Evolutionary conservation across 106 monocot genomes (phyloP), one percentile per base, ranked within the genome.

Genomic region (Phalaenopsis equestris): DNA sequence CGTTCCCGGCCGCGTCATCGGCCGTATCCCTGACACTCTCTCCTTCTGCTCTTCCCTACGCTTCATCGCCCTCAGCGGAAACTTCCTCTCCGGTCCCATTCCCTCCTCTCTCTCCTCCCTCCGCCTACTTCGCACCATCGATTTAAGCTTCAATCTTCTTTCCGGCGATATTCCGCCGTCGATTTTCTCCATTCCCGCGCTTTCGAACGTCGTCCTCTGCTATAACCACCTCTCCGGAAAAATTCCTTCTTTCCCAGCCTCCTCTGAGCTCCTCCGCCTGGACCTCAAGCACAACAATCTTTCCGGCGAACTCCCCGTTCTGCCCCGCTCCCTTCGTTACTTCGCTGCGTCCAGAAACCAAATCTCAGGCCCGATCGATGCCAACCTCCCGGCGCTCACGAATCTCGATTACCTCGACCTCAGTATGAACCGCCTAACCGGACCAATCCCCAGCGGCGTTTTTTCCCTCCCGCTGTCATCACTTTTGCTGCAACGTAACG

Each of bases 91-190:
- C 72, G 91, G 91, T 64, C 61, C 77, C 41, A 84, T 92, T 57
- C 91, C 91, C 0, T 19, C 52, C 23, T 79, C 79, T 1, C 45
- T 91, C 42, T 64, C 81, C 21, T 75, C 85, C 9, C 81, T 92
- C 19, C 73, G 46, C 55, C 70, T 56, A 23, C 82, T 92, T 77
- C 85, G 83, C 10, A 92, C 91, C 15, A 78, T 92, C 45, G 91
- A 92, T 61, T 79, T 92, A 55, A 92, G 91, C 87, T 92, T 80
- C 85, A 92, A 92, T 79, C 81, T 87, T 17, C 81, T 92, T 67
- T 85, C 89, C 72, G 91, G 91, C 55, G 6, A 38, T 0, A 82
- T 92, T 36, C 91, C 91, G 6, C 76, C 57, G 0, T 56, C 87
- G 6, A 52, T 88, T 18, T 19, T 75, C 47, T 39, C 73, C 11